Percentiles rank a stretch among this genome's conserved stretches.
phyloP scores from a whole-genome alignment of 805 yeast genomes.

The Candida adriatica region DNA sequence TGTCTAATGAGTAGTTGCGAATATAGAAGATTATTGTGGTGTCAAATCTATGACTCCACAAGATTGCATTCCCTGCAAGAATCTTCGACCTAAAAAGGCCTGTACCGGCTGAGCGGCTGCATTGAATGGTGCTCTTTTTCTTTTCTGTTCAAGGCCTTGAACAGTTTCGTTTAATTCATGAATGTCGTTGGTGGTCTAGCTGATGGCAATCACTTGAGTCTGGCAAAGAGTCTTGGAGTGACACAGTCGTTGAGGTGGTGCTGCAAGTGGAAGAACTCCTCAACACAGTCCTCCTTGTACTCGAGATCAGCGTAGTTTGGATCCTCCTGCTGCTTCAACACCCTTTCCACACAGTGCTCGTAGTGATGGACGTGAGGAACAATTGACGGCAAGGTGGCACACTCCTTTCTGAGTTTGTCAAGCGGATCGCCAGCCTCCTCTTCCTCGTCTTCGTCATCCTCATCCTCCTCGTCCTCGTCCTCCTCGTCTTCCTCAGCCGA shows the following conservation, averaged over 20 bases:
- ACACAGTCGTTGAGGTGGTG: conserved; percentile 90
- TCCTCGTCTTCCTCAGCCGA: conserved; percentile 21
- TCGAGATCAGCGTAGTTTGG: conserved; percentile 72
- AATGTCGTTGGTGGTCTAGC: conserved; percentile 5
- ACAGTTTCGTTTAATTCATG: conserved; percentile 9
- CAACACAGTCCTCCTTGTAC: conserved; percentile 95
- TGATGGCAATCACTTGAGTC: conserved; percentile 79
- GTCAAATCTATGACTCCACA: too few relatives aligned
- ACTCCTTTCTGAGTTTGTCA: conserved; percentile 60
- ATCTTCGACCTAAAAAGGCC: too few relatives aligned
- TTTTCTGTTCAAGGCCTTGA: not conserved
- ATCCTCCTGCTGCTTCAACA: conserved; percentile 78
- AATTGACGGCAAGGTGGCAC: conserved; percentile 62
- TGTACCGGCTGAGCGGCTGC: not conserved
- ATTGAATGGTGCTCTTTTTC: not conserved
- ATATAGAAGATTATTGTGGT: too few relatives aligned
- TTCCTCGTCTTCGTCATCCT: conserved; percentile 63
- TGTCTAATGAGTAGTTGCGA: too few relatives aligned
- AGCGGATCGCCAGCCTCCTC: conserved; percentile 63
- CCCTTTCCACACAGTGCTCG: conserved; percentile 93
- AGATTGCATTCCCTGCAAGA: too few relatives aligned
- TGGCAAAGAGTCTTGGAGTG: conserved; percentile 83
- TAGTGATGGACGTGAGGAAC: conserved; percentile 78
- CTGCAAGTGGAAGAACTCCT: conserved; percentile 95
- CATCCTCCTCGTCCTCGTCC: conserved; percentile 46